A percentile compares a stretch with the other conserved stretches of the same genome.
phyloP scores from a whole-genome alignment of 495 filamentous ascomycete genomes.

The Zalerion maritima region DNA sequence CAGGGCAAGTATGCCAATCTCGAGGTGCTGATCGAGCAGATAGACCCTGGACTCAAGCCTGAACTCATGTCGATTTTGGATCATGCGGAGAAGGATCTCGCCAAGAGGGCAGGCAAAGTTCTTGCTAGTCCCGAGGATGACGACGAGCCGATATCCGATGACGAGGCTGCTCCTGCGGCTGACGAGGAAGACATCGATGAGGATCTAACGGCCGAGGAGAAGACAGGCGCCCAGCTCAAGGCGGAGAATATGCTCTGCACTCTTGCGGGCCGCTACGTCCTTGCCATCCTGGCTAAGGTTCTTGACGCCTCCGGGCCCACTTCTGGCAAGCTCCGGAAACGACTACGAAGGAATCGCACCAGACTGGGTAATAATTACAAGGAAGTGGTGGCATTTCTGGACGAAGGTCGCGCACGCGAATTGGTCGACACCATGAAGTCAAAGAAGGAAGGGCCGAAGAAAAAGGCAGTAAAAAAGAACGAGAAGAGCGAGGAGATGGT shows the following conservation, averaged over 20 bases:
- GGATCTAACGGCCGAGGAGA: slow-evolving; percentile 36
- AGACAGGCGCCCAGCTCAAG: slow-evolving; percentile 44
- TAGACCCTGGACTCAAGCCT: slow-evolving; percentile 39
- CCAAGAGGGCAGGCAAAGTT: slow-evolving; percentile 48
- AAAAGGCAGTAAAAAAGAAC: slow-evolving; percentile 24
- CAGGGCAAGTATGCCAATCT: slow-evolving; percentile 35
- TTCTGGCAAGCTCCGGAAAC: slow-evolving; percentile 44
- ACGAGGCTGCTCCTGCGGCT: slow-evolving; percentile 43
- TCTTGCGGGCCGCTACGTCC: slow-evolving; percentile 65
- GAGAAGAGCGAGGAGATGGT: slow-evolving; percentile 30
- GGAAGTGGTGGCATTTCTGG: slow-evolving; percentile 61
- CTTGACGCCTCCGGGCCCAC: slow-evolving; percentile 46
- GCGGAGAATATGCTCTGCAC: slow-evolving; percentile 76
- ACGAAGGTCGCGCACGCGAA: slow-evolving; percentile 35
- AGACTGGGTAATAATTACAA: slow-evolving; percentile 60
- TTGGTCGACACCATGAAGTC: slow-evolving; percentile 24
- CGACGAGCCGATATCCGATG: slow-evolving; percentile 45
- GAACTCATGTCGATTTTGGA: slow-evolving; percentile 61
- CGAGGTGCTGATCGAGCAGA: slow-evolving; percentile 46
- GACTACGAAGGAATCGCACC: slow-evolving; percentile 51
- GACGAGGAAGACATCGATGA: slow-evolving; percentile 46
- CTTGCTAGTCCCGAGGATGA: slow-evolving; percentile 54
- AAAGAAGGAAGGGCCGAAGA: slow-evolving; percentile 34
- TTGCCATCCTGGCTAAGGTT: slow-evolving; percentile 57
- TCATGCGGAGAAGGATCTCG: slow-evolving; percentile 57